These are phyloP conservation scores for Pisolithus thermaeus DNA, from an alignment of 1,284 basidiomycete species.

Conservation along the genomic window DNA sequence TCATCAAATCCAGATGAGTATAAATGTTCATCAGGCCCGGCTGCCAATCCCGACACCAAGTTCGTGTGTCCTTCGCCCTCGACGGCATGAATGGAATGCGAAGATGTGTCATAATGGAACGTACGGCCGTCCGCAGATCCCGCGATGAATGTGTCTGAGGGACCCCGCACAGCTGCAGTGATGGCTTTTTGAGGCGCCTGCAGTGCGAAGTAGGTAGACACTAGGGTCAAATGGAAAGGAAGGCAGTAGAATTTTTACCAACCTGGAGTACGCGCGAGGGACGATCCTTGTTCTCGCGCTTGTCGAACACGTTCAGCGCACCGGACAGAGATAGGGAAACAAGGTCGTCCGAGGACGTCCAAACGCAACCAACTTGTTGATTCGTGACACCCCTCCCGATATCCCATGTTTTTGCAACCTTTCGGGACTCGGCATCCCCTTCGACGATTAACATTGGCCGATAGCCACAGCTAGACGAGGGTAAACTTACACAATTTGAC, in stretches of 20 bases:
- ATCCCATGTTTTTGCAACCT: constrained; percentile 63
- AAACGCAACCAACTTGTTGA: constrained; percentile 89
- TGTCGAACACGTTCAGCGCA: constrained; percentile 80
- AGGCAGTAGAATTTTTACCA: constrained; percentile 13
- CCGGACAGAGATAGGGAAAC: constrained; percentile 86
- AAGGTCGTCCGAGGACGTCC: constrained; percentile 62
- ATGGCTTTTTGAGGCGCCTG: constrained; percentile 80
- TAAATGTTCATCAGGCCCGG: constrained; percentile 43
- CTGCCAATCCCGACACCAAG: constrained; percentile 62
- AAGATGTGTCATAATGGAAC: constrained; percentile 53
- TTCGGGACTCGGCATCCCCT: constrained; percentile 79
- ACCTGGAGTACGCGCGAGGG: constrained; percentile 61
- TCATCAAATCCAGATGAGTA: constrained; percentile 82
- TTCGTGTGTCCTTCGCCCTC: constrained; percentile 67
- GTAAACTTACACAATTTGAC: constrained; percentile 76
- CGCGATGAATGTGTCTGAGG: constrained; percentile 63
- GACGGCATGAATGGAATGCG: constrained; percentile 35
- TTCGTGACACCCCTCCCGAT: constrained; percentile 64
- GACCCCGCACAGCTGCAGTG: constrained; percentile 52
- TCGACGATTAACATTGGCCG: background rate
- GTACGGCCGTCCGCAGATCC: constrained; percentile 84
- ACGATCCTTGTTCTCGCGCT: constrained; percentile 53
- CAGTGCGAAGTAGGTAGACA: background rate
- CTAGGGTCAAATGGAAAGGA: background rate
- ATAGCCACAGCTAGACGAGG: background rate